Evolutionary conservation across 2,329 filamentous ascomycete species (phyloP).

Genomic region (Didymella glomerata): DNA sequence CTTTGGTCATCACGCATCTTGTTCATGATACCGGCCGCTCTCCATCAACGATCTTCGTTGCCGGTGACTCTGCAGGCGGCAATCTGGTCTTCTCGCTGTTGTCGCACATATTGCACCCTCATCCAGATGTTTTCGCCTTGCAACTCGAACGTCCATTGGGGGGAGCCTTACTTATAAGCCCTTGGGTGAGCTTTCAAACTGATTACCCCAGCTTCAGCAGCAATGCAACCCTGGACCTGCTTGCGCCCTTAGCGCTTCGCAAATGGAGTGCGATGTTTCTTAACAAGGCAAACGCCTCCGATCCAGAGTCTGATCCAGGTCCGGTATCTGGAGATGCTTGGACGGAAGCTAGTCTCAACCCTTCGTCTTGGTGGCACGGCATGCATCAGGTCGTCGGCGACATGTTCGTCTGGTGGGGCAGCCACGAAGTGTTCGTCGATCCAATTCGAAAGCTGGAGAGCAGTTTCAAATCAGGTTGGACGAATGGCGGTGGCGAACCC

Average conservation of each 20-base stretch:
- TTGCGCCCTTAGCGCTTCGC: constrained; percentile 15
- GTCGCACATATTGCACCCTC: constrained; percentile 37
- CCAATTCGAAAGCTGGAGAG: constrained; percentile 22
- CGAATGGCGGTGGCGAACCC: constrained; percentile 24
- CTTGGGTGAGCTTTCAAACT: constrained; percentile 28
- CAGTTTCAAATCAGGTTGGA: constrained; percentile 28
- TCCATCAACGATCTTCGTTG: constrained; percentile 25
- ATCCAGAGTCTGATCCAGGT: constrained; percentile 25
- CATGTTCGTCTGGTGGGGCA: constrained; percentile 23
- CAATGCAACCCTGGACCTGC: constrained; percentile 24
- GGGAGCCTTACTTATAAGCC: constrained; percentile 27
- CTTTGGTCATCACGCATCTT: constrained; percentile 28
- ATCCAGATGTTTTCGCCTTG: constrained; percentile 27
- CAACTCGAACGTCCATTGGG: constrained; percentile 23
- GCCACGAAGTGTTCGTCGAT: constrained; percentile 26
- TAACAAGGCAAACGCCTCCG: constrained; percentile 16
- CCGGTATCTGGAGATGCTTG: constrained; percentile 26
- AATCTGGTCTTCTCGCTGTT: constrained; percentile 32
- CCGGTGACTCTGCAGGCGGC: constrained; percentile 25
- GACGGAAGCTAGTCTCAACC: constrained; percentile 26
- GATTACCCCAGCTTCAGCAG: constrained; percentile 26
- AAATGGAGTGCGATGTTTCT: constrained; percentile 32
- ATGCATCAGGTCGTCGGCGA: constrained; percentile 21
- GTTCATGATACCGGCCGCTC: constrained; percentile 20
- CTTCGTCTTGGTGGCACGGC: constrained; percentile 22